Evolutionary conservation across 805 yeast genomes (phyloP).

Genomic region (Cyberlindnera veronae): DNA sequence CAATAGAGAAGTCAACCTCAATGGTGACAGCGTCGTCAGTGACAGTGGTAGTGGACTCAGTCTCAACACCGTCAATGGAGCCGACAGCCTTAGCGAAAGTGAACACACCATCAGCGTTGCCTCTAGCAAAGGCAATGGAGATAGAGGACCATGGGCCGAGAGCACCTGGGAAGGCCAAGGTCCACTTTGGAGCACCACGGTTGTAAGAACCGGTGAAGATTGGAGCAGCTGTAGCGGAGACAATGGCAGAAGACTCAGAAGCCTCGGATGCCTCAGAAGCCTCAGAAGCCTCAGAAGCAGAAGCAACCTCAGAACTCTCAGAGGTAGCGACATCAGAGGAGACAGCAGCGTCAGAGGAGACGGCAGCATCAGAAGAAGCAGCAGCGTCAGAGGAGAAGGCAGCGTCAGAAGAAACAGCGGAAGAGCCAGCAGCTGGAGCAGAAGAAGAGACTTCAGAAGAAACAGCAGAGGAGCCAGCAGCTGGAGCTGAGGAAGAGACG

Average conservation of each 20-base stretch:
- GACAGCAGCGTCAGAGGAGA: constrained; percentile 25
- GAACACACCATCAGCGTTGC: constrained; percentile 8
- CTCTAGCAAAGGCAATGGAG: constrained; percentile 6
- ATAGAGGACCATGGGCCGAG: constrained; percentile 23
- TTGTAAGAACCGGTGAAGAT: constrained; percentile 2
- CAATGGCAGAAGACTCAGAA: constrained; percentile 7
- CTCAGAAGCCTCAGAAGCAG: constrained; percentile 4
- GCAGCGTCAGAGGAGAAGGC: constrained; percentile 20
- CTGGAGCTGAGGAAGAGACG: neutral
- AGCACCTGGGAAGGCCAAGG: constrained; percentile 16
- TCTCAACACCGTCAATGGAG: constrained; percentile 11
- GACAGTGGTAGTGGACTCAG: constrained; percentile 3
- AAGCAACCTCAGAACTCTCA: neutral
- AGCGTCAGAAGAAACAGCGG: constrained; percentile 5
- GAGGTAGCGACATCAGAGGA: constrained; percentile 24
- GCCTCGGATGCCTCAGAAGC: constrained; percentile 10
- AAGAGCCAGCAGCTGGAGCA: constrained; percentile 2
- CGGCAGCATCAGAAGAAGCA: constrained; percentile 19
- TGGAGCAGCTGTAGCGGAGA: neutral
- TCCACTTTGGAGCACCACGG: constrained; percentile 2
- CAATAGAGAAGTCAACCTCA: constrained; percentile 6
- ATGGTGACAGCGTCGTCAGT: constrained; percentile 5
- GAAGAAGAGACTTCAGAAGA: constrained; percentile 1
- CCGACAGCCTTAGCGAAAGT: constrained; percentile 10
- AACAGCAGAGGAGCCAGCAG: neutral